phyloP scores from a whole-genome alignment of 208 protist genomes.

The Leishmania braziliensis region DNA sequence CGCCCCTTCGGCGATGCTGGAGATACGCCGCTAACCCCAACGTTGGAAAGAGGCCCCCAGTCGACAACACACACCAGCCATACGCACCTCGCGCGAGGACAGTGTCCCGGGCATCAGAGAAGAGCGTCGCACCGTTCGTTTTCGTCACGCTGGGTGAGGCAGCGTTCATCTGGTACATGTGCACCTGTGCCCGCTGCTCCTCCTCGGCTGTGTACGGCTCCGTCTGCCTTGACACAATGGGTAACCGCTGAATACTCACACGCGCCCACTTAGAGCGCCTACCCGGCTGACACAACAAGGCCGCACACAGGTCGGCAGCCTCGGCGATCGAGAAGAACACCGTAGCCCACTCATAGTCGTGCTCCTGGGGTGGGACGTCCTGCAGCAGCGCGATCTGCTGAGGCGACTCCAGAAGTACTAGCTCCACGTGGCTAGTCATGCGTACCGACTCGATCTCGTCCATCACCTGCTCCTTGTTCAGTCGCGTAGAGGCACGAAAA shows the following conservation, averaged over 20 bases:
- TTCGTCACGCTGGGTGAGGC: neutral
- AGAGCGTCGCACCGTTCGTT: neutral
- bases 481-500: constrained; percentile 10
- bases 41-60: constrained; percentile 31
- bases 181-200: constrained; percentile 24
- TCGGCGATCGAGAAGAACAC: constrained; percentile 33
- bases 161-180: constrained; percentile 30
- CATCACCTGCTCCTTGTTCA: constrained; percentile 39
- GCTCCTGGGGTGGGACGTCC: constrained; percentile 21
- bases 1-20: constrained; percentile 14
- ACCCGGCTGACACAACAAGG: constrained; percentile 30
- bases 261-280: constrained; percentile 35
- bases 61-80: constrained; percentile 34
- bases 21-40: constrained; percentile 27
- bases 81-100: constrained; percentile 15
- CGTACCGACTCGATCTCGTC: constrained; percentile 41
- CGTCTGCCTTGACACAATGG: constrained; percentile 13
- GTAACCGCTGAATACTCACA: constrained; percentile 29
- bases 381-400: neutral
- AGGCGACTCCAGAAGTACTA: constrained; percentile 27
- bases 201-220: constrained; percentile 18
- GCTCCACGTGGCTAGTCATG: constrained; percentile 36
- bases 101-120: constrained; percentile 12
- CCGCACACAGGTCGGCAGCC: constrained; percentile 31
- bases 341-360: constrained; percentile 32